Evolutionary conservation across 1,284 basidiomycete species (phyloP).

Genomic region (Ganoderma resinaceum): DNA sequence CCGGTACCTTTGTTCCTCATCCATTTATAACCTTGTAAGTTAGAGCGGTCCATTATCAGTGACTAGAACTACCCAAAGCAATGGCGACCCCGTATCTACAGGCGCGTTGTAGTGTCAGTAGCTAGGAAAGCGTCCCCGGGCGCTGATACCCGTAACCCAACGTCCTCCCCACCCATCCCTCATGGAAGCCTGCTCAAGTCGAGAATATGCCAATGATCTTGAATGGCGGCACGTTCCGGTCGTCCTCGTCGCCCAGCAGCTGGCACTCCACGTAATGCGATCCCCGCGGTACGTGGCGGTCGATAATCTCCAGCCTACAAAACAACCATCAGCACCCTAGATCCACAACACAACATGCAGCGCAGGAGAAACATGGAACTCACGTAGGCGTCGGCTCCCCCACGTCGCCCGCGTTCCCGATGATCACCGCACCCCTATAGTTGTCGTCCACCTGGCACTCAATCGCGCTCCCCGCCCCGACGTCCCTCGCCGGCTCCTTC

Average conservation of each 20-base stretch:
- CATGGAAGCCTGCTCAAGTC: constrained; percentile 47
- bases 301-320: constrained; percentile 76
- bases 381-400: constrained; percentile 59
- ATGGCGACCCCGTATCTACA: background rate
- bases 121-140: background rate
- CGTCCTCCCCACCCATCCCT: background rate
- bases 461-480: constrained; percentile 66
- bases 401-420: constrained; percentile 68
- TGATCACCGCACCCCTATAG: constrained; percentile 61
- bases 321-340: constrained; percentile 11
- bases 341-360: constrained; percentile 2
- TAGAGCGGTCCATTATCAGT: background rate
- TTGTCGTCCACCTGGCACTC: constrained; percentile 92
- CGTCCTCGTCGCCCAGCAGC: constrained; percentile 82
- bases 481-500: constrained; percentile 59
- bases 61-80: background rate
- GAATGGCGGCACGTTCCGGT: constrained; percentile 71
- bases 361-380: constrained; percentile 41
- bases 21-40: too few species aligned
- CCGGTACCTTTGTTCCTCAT: too few species aligned
- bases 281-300: constrained; percentile 76
- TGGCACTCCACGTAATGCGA: constrained; percentile 89
- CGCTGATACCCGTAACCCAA: background rate
- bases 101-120: background rate
- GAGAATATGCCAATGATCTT: constrained; percentile 87